Evolutionary conservation across 768 basidiomycete species (phyloP), one percentile per base, ranked within the genome.

Genomic region (Agrocybe praecox): DNA sequence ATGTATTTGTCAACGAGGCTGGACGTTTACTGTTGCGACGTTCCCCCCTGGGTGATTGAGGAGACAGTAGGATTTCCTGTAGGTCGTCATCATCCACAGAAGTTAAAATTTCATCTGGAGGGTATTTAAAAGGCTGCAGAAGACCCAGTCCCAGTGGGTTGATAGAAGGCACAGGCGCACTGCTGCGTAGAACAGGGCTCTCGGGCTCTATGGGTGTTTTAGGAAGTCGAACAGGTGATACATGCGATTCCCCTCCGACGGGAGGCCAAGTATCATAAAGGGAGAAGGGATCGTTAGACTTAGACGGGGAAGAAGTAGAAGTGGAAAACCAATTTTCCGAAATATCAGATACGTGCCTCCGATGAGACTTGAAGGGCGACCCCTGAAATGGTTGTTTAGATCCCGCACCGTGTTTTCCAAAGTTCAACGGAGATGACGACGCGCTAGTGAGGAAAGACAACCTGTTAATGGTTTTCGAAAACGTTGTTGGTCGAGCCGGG

Each of bases 131-230:
- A 12, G 86, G 81, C 51, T 80, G 83, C 62, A 87, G 72, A 40
- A 87, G 71, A 8, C 82, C 83, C 52, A 85, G 75, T 4, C 79
- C 80, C 44, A 84, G 67, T 15, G 80, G 79, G 26, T 75, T 70
- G 4, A 70, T 71, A 18, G 75, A 64, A 14, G 77, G 67, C 21
- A 71, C 58, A 24, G 59, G 59, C 15, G 69, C 67, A 55, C 69
- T 78, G 54, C 81, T 78, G 55, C 81, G 72, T 44, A 84, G 66
- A 17, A 88, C 80, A 23, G 87, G 87, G 56, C 86, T 88, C 57
- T 84, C 84, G 10, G 67, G 65, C 44, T 76, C 76, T 36, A 70
- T 59, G 19, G 62, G 68, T 18, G 73, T 66, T 54, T 72, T 68
- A 24, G 72, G 61, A 24, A 73, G 66, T 46, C 67, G 68, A 40